Evolutionary conservation across 179 eudicot genomes (phyloP), one percentile per base, ranked within the genome.

Genomic region (Carnegiea gigantea): DNA sequence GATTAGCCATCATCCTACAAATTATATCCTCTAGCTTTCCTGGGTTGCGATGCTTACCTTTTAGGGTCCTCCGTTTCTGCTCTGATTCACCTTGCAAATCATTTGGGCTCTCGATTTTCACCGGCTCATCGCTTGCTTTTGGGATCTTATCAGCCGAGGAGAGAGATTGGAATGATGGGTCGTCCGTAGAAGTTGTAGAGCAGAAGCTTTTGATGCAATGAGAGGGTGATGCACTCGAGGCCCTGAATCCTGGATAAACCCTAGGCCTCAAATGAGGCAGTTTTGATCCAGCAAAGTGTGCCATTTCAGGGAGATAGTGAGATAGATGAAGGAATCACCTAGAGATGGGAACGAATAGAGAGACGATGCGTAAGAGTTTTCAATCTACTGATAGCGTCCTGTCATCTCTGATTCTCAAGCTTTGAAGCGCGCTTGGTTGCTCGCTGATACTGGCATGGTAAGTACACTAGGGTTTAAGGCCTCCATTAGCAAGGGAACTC

Each of bases 1-100:
- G 85, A 83, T 87, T 95, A 30, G 94, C 90, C 95, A 95, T 92
- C 99, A 95, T 95, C 78, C 94, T 88, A 84, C 91, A 89, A 11
- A 95, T 90, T 23, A 85, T 73, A 88, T 90, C 92, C 88, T 94
- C 97, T 26, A 90, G 1, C 20, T 89, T 92, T 86, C 93, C 98
- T 33, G 90, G 86, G 91, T 78, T 90, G 51, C 80, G 89, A 64
- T 46, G 81, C 88, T 79, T 90, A 86, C 91, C 93, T 88, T 90
- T 81, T 38, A 59, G 79, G 62, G 36, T 43, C 78, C 91, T 84
- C 86, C 23, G 86, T 11, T 72, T 77, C 77, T n/a, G 43, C 78
- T 65, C 77, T 26, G 72, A 43, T 28, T 57, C 57, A 6, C 14
- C 80, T 48, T 24, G 82, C 17, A 48, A 40, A 15, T 7, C 77